phyloP scores from a whole-genome alignment of 345 rosid species.

The Acer negundo region DNA sequence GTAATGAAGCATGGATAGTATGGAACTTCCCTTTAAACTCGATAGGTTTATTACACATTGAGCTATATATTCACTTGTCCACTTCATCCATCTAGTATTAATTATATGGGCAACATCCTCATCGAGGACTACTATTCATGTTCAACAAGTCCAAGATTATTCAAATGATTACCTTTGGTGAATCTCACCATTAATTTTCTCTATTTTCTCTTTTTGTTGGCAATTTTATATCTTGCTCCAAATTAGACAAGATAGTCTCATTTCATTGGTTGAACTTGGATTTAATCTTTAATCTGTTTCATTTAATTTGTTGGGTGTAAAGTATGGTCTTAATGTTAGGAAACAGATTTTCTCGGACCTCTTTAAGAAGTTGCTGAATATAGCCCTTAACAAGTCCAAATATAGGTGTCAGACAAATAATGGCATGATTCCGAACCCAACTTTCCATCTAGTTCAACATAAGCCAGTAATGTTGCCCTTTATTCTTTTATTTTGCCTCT shows the following conservation, averaged over 20 bases:
- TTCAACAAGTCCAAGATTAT: background rate
- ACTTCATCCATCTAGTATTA: conserved; percentile 1
- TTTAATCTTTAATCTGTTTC: background rate
- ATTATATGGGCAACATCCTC: background rate
- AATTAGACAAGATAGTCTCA: background rate
- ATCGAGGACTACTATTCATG: background rate
- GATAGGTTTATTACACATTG: background rate
- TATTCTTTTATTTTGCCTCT: too few relatives aligned
- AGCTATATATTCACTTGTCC: background rate
- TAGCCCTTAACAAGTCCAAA: background rate
- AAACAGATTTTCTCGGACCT: background rate
- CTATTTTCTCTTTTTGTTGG: background rate
- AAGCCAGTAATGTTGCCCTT: too few relatives aligned
- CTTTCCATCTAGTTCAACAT: background rate
- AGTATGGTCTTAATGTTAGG: background rate
- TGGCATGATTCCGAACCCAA: background rate
- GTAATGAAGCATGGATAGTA: background rate
- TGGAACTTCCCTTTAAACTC: background rate
- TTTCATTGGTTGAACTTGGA: background rate
- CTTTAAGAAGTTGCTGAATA: background rate
- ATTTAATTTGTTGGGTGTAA: background rate
- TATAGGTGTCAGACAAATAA: background rate
- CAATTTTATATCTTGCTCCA: background rate
- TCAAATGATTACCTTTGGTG: background rate
- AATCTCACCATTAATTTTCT: background rate